A percentile compares a stretch with the other conserved stretches of the same genome.
phyloP scores from a whole-genome alignment of 352 stramenopile species.

The Pythium dissotocum region DNA sequence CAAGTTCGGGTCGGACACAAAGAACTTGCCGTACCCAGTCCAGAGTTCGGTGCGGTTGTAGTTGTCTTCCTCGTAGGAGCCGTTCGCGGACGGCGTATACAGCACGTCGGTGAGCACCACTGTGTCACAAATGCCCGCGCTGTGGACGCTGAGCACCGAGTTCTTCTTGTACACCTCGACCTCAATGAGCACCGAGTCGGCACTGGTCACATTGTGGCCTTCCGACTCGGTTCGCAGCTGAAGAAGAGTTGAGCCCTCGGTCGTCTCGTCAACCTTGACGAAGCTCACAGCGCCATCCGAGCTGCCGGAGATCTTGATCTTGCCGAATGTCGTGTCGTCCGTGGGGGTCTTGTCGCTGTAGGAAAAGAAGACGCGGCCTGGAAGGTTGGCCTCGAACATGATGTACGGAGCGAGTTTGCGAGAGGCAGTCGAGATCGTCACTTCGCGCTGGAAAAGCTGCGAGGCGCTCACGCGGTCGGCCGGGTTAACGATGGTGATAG shows the following conservation, averaged over 20 bases:
- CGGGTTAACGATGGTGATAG: not conserved
- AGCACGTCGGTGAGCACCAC: not conserved
- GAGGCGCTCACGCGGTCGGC: not conserved
- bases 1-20: not conserved
- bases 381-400: not conserved
- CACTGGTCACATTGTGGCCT: not conserved
- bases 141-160: not conserved
- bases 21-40: not conserved
- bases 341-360: not conserved
- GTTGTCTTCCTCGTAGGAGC: not conserved
- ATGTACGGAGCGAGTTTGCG: not conserved
- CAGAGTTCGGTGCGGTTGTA: not conserved
- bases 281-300: not conserved
- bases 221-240: not conserved
- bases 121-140: not conserved
- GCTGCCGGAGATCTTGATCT: conserved; percentile 1
- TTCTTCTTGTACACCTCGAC: conserved; percentile 1
- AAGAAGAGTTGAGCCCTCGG: not conserved
- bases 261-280: not conserved
- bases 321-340: not conserved
- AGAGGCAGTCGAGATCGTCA: not conserved
- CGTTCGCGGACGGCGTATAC: not conserved
- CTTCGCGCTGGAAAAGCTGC: not conserved
- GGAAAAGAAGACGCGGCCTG: not conserved
- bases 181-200: not conserved